These are phyloP conservation scores for Fusarium subtropicale DNA, from an alignment of 2,329 filamentous ascomycete species.

Conservation along the genomic window DNA sequence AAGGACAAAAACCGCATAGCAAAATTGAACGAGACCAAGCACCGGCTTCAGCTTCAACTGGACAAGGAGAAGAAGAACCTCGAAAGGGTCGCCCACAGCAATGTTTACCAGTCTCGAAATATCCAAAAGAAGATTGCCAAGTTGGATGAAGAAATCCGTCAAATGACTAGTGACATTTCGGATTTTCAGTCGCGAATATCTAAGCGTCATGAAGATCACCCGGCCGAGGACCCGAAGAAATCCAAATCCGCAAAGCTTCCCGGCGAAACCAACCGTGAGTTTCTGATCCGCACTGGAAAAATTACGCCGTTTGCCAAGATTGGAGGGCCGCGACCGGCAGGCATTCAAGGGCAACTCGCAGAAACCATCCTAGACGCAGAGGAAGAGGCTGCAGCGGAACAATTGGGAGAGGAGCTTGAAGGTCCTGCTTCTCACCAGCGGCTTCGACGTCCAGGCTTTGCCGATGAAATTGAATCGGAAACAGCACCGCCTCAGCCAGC, in stretches of 20 bases:
- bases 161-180: constrained; percentile 76
- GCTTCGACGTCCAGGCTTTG: constrained; percentile 79
- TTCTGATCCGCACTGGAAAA: constrained; percentile 93
- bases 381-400: constrained; percentile 67
- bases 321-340: constrained; percentile 70
- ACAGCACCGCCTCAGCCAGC: constrained; percentile 31
- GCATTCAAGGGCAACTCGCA: constrained; percentile 75
- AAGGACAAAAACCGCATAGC: constrained; percentile 72
- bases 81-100: constrained; percentile 55
- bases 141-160: constrained; percentile 72
- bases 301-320: constrained; percentile 95
- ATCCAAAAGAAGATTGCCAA: constrained; percentile 74
- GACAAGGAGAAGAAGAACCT: constrained; percentile 63
- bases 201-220: constrained; percentile 71
- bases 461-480: constrained; percentile 49
- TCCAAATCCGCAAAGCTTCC: constrained; percentile 71
- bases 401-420: constrained; percentile 56
- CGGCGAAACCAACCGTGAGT: constrained; percentile 87
- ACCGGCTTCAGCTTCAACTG: constrained; percentile 74
- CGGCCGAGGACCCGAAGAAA: constrained; percentile 56
- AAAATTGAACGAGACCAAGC: constrained; percentile 64
- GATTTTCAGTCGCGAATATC: constrained; percentile 86
- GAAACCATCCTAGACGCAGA: constrained; percentile 86
- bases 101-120: constrained; percentile 65
- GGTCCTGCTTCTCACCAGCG: constrained; percentile 76